A percentile compares a stretch with the other conserved stretches of the same genome.
These are phyloP conservation scores for Rickenella mellea DNA, from an alignment of 768 basidiomycete species.

Conservation along the genomic window DNA sequence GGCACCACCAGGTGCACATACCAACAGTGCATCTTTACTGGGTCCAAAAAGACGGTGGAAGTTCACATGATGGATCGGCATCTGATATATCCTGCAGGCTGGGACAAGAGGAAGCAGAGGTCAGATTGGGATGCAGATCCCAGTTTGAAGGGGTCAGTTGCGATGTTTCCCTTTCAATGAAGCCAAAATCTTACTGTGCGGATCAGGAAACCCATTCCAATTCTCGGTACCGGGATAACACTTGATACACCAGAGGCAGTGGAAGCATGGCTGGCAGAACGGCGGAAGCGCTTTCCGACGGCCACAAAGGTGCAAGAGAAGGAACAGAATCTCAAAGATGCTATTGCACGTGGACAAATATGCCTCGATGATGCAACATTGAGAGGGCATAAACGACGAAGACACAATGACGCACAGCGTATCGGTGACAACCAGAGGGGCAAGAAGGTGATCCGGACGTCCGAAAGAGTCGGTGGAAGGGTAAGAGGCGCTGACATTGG, in stretches of 20 bases:
- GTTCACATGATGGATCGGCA: conserved; percentile 88
- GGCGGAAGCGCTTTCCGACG: conserved; percentile 81
- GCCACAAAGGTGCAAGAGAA: conserved; percentile 64
- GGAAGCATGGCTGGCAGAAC: conserved; percentile 80
- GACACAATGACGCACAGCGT: conserved; percentile 17
- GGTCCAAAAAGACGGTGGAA: conserved; percentile 63
- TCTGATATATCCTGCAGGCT: conserved; percentile 69
- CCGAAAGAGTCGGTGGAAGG: conserved; percentile 17
- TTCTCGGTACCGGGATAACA: conserved; percentile 69
- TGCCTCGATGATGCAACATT: conserved; percentile 34
- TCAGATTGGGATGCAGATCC: conserved; percentile 77
- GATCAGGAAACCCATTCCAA: conserved; percentile 56
- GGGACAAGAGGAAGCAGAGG: conserved; percentile 46
- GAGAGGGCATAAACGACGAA: conserved; percentile 32
- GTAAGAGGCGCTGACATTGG: conserved; percentile 15
- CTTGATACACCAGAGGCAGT: conserved; percentile 79
- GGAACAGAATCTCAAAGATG: conserved; percentile 69
- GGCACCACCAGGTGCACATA: conserved; percentile 55
- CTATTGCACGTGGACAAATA: conserved; percentile 71
- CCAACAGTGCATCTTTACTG: conserved; percentile 56
- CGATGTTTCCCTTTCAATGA: conserved; percentile 1
- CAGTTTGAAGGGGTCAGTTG: conserved; percentile 60
- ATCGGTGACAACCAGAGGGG: conserved; percentile 12
- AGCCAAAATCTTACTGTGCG: not conserved
- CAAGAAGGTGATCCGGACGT: conserved; percentile 17